Conservation (phyloP, 2,329 filamentous ascomycete species). For the Monilinia laxa region DNA sequence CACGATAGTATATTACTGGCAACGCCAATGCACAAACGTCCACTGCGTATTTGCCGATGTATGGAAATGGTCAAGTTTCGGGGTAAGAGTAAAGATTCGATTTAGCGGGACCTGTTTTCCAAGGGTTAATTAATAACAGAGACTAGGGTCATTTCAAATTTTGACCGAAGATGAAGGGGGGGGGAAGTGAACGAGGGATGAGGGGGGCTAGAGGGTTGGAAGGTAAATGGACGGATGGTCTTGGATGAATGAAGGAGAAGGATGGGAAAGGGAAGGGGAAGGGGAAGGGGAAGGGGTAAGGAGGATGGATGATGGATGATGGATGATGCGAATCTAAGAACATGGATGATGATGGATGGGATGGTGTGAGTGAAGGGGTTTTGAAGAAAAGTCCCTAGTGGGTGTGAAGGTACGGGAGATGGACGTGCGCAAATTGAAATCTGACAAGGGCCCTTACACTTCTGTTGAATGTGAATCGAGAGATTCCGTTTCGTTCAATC, state of each 20-base stretch:
- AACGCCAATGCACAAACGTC: neutral
- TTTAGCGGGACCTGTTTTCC: neutral
- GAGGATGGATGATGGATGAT: too few species aligned
- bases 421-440: slow-evolving; percentile 16
- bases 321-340: too few species aligned
- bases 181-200: too few species aligned
- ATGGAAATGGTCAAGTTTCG: slow-evolving; percentile 9
- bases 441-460: slow-evolving; percentile 4
- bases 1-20: slow-evolving; percentile 2
- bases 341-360: too few species aligned
- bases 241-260: too few species aligned
- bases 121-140: slow-evolving; percentile 10
- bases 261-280: too few species aligned
- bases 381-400: neutral
- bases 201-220: too few species aligned
- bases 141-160: neutral
- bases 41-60: neutral
- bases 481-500: too few species aligned
- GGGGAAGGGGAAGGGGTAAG: too few species aligned
- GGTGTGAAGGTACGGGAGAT: slow-evolving; percentile 10
- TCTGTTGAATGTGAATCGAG: too few species aligned
- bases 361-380: neutral
- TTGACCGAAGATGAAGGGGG: neutral
- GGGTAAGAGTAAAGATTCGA: slow-evolving; percentile 9
- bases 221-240: neutral